phyloP scores from a whole-genome alignment of 345 rosid genomes.

The Passiflora organensis region DNA sequence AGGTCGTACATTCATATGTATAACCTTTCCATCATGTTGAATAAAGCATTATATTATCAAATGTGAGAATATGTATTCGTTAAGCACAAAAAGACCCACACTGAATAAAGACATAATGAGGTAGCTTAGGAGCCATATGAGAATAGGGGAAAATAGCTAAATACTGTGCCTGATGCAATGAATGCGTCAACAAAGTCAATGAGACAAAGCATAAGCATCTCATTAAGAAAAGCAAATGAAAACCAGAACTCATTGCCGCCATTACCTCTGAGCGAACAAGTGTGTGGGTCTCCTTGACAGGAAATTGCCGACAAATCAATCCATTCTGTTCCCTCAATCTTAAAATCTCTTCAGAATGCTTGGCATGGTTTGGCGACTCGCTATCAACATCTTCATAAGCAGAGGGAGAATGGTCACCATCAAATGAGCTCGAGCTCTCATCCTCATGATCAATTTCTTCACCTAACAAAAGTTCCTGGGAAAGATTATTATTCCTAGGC shows the following conservation, averaged over 20 bases:
- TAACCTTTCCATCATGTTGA: slow-evolving; percentile 8
- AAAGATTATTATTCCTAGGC: slow-evolving; percentile 38
- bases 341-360: slow-evolving; percentile 71
- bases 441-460: slow-evolving; percentile 55
- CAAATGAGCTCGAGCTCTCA: slow-evolving; percentile 43
- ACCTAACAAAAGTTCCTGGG: slow-evolving; percentile 53
- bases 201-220: not conserved
- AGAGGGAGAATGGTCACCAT: slow-evolving; percentile 49
- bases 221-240: not conserved
- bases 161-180: not conserved
- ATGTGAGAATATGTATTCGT: not conserved
- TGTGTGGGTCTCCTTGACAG: slow-evolving; percentile 76
- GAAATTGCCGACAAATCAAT: slow-evolving; percentile 77
- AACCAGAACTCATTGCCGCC: not conserved
- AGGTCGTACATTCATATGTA: not conserved
- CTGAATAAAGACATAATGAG: not conserved
- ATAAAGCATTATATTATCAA: not conserved
- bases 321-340: slow-evolving; percentile 62
- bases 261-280: slow-evolving; percentile 82
- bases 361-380: slow-evolving; percentile 36
- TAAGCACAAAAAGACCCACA: not conserved
- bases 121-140: not conserved
- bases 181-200: not conserved
- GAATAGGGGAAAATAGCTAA: not conserved
- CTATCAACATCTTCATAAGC: slow-evolving; percentile 50